A percentile compares a stretch with the other conserved stretches of the same genome.
Conservation (phyloP, 1,284 basidiomycete genomes). For the Moesziomyces antarcticus region DNA sequence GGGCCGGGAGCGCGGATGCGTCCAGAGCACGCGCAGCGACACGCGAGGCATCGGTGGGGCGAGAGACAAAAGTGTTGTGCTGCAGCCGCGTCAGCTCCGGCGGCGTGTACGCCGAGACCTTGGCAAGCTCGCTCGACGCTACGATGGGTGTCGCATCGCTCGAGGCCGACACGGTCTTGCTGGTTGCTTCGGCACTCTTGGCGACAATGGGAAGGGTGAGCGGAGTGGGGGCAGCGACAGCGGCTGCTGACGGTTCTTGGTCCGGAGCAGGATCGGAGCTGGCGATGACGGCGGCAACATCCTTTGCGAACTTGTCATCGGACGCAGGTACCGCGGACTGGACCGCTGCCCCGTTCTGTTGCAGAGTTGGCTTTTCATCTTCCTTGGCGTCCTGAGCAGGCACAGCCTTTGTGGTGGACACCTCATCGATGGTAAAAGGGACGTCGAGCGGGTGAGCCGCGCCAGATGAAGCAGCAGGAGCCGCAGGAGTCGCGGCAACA, state of each 20-base stretch:
- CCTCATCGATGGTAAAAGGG: constrained; percentile 8
- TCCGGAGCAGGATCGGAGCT: constrained; percentile 8
- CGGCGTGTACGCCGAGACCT: constrained; percentile 15
- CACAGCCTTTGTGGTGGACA: background rate
- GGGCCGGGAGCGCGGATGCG: constrained; percentile 16
- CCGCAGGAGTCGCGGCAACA: background rate
- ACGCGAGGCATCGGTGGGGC: constrained; percentile 22
- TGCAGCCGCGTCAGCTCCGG: constrained; percentile 28
- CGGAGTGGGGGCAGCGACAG: constrained; percentile 13
- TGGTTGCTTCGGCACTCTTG: constrained; percentile 1
- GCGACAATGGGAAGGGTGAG: constrained; percentile 8
- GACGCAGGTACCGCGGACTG: too few relatives aligned
- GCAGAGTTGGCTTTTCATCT: too few relatives aligned
- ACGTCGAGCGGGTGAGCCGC: background rate
- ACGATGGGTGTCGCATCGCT: background rate
- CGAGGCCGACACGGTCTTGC: background rate
- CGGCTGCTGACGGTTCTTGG: constrained; percentile 3
- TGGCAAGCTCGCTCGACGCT: background rate
- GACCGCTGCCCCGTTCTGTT: too few relatives aligned
- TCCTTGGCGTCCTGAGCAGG: too few relatives aligned
- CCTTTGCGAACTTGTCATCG: constrained; percentile 6
- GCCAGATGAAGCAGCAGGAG: background rate
- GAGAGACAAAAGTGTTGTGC: constrained; percentile 38
- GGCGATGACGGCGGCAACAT: constrained; percentile 16
- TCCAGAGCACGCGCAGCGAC: constrained; percentile 16